Base-by-base conservation (phyloP, 1,284 basidiomycete genomes). In the Leccinum ponderosum region DNA sequence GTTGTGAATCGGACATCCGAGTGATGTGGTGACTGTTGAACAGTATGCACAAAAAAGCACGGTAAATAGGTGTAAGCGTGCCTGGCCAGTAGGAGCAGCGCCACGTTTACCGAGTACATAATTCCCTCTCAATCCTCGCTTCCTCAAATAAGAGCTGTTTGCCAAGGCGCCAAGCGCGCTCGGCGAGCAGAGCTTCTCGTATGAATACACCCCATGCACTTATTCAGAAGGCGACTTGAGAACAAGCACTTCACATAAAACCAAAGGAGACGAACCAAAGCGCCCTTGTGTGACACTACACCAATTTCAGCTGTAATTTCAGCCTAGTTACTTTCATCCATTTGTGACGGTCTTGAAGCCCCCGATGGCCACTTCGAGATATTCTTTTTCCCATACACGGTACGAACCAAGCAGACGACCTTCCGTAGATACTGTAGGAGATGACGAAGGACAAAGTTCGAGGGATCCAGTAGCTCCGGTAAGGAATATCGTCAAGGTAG, bases 121-220 rank as follows among this genome's bases (percentile, higher is more conserved):
- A 67, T 91, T 88, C 3, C 95, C 95, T n/a, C 81, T 80, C 63
- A 99, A 78, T 0, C 97, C 97, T 51, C 94, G 83, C 68, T 83
- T 86, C 4, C 93, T 96, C 94, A 74, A 96, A 91, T 48, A 98
- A 79, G 12, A 99, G 78, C 75, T 94, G 96, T 77, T 99, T 97
- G 27, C 27, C 27, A 27, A 27, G 2, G 97, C 99, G 0, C 92
- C 91, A 3, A 96, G 73, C 11, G 99, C 97, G 73, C 99, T 99
- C 29, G 96, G 87, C 1, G 90, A 83, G 15, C 96, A 91, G 44
- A 99, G 83, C 76, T 91, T 95, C 73, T 94, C 90, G 77, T 99
- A 99, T 0, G 96, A 95, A 76, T 98, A 99, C 2, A 99, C 95
- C 97, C 97, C 99, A 74, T 99, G 97, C 15, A 99, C 93, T 92